phyloP scores from a whole-genome alignment of 1,284 basidiomycete species.

The Meira miltonrushii region DNA sequence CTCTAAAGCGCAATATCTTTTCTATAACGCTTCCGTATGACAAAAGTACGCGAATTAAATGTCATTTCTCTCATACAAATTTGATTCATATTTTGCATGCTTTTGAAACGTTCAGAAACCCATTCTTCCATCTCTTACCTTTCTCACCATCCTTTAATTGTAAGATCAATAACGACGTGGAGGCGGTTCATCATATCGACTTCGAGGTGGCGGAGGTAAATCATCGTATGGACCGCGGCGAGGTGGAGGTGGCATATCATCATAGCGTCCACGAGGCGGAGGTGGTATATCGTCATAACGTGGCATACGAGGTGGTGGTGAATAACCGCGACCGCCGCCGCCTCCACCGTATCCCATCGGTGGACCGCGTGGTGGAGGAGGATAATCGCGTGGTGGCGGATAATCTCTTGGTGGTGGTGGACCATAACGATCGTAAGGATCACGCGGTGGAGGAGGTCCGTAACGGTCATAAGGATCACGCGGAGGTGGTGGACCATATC shows the following conservation, averaged over 20 bases:
- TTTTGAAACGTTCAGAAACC: too few relatives aligned
- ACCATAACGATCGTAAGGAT: constrained; percentile 50
- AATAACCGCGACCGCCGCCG: constrained; percentile 15
- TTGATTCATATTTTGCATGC: too few relatives aligned
- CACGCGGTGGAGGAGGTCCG: constrained; percentile 51
- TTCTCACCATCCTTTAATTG: not conserved
- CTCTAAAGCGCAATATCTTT: too few relatives aligned
- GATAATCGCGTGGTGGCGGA: constrained; percentile 32
- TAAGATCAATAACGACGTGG: constrained; percentile 4
- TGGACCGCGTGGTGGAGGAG: constrained; percentile 24
- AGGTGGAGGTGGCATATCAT: constrained; percentile 12
- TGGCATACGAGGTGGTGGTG: constrained; percentile 25
- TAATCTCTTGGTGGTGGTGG: constrained; percentile 43
- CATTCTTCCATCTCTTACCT: too few relatives aligned
- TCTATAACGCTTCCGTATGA: too few relatives aligned
- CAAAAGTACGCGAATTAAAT: too few relatives aligned
- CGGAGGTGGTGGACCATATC: constrained; percentile 31
- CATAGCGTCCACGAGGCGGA: constrained; percentile 23
- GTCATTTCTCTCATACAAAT: too few relatives aligned
- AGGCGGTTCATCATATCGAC: constrained; percentile 12
- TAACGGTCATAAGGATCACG: constrained; percentile 16
- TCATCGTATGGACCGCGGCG: constrained; percentile 12
- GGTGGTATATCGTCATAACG: constrained; percentile 34
- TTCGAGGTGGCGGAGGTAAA: constrained; percentile 3
- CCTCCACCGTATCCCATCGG: constrained; percentile 10